phyloP scores from a whole-genome alignment of 345 rosid species.

The Populus tremula region DNA sequence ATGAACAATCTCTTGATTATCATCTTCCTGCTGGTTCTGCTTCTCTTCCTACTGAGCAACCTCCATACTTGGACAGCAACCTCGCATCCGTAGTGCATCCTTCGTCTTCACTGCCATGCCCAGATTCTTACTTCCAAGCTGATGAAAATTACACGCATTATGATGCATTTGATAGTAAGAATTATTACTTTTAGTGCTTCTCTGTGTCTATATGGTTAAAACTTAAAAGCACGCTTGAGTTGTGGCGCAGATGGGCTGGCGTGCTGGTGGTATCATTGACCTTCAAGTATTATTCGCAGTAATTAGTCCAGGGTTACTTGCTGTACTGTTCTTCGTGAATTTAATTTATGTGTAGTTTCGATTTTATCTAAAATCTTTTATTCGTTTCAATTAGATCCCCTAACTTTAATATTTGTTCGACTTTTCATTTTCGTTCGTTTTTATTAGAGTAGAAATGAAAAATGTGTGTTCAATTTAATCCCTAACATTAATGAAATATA shows the following conservation, averaged over 20 bases:
- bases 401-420: too few species aligned
- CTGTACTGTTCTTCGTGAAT: neutral
- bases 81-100: constrained; percentile 14
- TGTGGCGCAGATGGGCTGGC: neutral
- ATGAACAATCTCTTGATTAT: neutral
- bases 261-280: neutral
- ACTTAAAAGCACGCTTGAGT: neutral
- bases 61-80: constrained; percentile 15
- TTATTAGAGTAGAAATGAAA: too few species aligned
- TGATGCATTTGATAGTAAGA: neutral
- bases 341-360: too few species aligned
- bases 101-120: neutral
- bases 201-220: neutral
- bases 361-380: too few species aligned
- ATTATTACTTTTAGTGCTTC: neutral
- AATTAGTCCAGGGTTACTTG: neutral
- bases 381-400: too few species aligned
- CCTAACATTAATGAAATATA: too few species aligned
- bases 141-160: neutral
- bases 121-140: constrained; percentile 14
- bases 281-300: neutral
- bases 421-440: too few species aligned
- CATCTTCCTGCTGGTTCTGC: neutral
- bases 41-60: constrained; percentile 2
- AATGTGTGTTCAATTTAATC: too few species aligned